Base-by-base conservation (phyloP, 1,139 yeast genomes). In the Schizosaccharomyces versatilis region DNA sequence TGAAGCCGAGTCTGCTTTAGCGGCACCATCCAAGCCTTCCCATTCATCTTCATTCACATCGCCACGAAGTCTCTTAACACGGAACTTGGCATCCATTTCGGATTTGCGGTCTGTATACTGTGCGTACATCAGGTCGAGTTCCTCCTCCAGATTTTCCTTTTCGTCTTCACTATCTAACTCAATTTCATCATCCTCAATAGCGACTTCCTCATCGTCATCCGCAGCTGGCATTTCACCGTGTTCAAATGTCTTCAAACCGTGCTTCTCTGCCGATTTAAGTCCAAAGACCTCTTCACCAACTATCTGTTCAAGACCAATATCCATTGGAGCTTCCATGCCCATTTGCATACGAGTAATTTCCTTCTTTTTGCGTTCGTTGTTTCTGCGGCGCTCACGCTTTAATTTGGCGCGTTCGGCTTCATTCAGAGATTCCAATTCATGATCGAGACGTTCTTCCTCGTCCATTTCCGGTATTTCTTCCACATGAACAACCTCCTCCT, bases 301-400 rank as follows among this genome's bases (percentile, higher is more conserved):
- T 56, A 76, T 77, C 17, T 95, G 95, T 66, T 90, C 98, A 53
- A 85, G 73, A 74, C 97, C 97, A 61, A 90, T 80, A 64, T 85
- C 94, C 73, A 77, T 78, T 64, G 94, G 95, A 2, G 95, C 84
- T 58, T 84, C 73, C 96, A 90, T 88, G 66, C 84, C 85, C 93
- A 90, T 82, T 69, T 90, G 97, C 82, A 86, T 81, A 69, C 97
- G 78, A 55, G 77, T 75, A 56, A 90, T 78, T 66, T 88, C 97
- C 67, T 84, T 84, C 66, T 85, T 95, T 65, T 85, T 86, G 60
- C 69, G 63, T 68, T 88, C 96, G 65, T 90, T 88, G 54, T 78
- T 76, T 61, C 75, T 78, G 68, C 95, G 80, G 69, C 81, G 84
- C 60, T 81, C 88, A 64, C 96, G 78, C 68, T 81, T 88, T 54